These are phyloP conservation scores for Myxozyma kluyveri DNA, from an alignment of 805 yeast genomes.

Conservation along the genomic window DNA sequence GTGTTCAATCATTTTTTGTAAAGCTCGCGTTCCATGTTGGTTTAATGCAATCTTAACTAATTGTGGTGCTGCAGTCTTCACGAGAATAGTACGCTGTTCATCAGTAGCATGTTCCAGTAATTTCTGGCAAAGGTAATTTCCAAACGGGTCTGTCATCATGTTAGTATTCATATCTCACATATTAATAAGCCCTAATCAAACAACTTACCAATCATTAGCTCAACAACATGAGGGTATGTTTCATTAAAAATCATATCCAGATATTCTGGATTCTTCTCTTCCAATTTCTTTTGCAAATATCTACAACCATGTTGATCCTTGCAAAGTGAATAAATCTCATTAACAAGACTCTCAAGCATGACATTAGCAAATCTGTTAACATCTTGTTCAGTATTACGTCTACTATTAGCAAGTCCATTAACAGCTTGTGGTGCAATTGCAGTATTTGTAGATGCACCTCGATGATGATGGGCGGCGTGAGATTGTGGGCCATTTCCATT, in stretches of 20 bases:
- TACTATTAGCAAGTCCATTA: constrained; percentile 1
- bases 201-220: constrained; percentile 63
- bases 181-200: background rate
- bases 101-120: constrained; percentile 70
- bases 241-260: constrained; percentile 67
- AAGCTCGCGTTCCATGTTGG: constrained; percentile 94
- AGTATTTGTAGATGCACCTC: background rate
- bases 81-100: constrained; percentile 67
- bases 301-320: constrained; percentile 97
- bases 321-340: constrained; percentile 75
- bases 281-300: constrained; percentile 83
- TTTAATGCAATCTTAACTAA: constrained; percentile 80
- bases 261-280: constrained; percentile 42
- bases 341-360: constrained; percentile 49
- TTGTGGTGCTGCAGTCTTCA: constrained; percentile 67
- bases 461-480: constrained; percentile 7
- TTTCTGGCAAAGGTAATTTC: constrained; percentile 93
- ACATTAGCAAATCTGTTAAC: constrained; percentile 37
- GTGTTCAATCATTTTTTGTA: constrained; percentile 88
- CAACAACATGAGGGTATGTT: constrained; percentile 71
- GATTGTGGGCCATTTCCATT: constrained; percentile 6
- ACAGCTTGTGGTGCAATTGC: background rate
- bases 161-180: background rate
- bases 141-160: constrained; percentile 78
- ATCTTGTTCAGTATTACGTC: constrained; percentile 32